These are phyloP conservation scores for Coleophoma cylindrospora DNA, from an alignment of 2,329 filamentous ascomycete species.

Conservation along the genomic window DNA sequence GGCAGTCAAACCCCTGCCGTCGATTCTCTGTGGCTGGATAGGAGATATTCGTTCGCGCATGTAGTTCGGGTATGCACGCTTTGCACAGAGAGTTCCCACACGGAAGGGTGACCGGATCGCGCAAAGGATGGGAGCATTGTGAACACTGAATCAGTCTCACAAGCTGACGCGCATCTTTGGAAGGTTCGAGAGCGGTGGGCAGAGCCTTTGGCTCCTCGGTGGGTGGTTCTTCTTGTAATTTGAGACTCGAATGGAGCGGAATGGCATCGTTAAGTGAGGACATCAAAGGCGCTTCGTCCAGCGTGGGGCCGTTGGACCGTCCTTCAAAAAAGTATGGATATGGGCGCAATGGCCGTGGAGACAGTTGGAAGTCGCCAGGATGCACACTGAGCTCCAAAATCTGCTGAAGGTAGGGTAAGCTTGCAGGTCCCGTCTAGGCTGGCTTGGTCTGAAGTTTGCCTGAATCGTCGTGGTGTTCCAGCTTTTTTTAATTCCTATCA, in stretches of 20 bases:
- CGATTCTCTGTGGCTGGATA: slow-evolving; percentile 68
- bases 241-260: slow-evolving; percentile 7
- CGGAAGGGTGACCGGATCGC: slow-evolving; percentile 68
- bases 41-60: slow-evolving; percentile 64
- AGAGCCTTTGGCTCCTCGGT: slow-evolving; percentile 2
- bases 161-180: slow-evolving; percentile 54
- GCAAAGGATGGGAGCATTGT: slow-evolving; percentile 64
- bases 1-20: slow-evolving; percentile 68
- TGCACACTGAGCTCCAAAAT: background rate
- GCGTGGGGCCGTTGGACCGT: slow-evolving; percentile 9
- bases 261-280: slow-evolving; percentile 13
- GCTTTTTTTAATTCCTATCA: too few species aligned
- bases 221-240: slow-evolving; percentile 4
- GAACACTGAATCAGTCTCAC: slow-evolving; percentile 75
- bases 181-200: slow-evolving; percentile 34
- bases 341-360: slow-evolving; percentile 4
- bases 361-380: background rate
- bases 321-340: slow-evolving; percentile 1
- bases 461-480: background rate
- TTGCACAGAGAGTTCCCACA: slow-evolving; percentile 78
- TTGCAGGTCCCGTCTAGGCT: background rate
- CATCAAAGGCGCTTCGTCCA: slow-evolving; percentile 13
- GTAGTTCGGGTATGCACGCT: slow-evolving; percentile 64
- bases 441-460: background rate
- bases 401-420: too few species aligned